Evolutionary conservation across 1,139 yeast species (phyloP).

Genomic region (Pichia kudriavzevii): DNA sequence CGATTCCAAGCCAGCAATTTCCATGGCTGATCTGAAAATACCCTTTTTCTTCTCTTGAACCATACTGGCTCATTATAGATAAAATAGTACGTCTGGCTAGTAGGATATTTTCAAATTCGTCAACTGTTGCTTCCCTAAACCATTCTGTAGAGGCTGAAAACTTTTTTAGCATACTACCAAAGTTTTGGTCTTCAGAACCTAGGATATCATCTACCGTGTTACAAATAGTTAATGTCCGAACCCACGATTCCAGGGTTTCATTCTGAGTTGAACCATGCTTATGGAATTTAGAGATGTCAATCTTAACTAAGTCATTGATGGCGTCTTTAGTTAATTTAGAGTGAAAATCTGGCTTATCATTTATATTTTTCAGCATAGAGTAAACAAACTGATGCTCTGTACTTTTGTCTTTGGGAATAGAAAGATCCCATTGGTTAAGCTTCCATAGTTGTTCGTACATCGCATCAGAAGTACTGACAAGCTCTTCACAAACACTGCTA

Average conservation of each 20-base stretch:
- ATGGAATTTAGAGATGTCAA: constrained; percentile 3
- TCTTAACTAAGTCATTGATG: constrained; percentile 19
- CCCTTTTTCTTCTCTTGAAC: neutral
- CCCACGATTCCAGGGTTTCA: constrained; percentile 27
- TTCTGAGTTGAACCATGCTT: constrained; percentile 1
- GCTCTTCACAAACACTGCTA: constrained; percentile 10
- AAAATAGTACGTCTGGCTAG: constrained; percentile 34
- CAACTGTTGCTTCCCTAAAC: constrained; percentile 34
- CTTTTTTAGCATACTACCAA: constrained; percentile 11
- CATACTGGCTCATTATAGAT: constrained; percentile 24
- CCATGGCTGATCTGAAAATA: neutral
- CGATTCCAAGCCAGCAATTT: constrained; percentile 25
- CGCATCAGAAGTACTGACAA: constrained; percentile 13
- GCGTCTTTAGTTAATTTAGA: constrained; percentile 20
- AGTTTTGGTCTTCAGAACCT: neutral
- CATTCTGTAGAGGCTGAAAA: constrained; percentile 25
- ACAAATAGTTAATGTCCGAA: constrained; percentile 34
- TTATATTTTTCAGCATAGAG: constrained; percentile 37
- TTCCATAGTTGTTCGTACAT: constrained; percentile 60
- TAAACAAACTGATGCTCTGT: constrained; percentile 41
- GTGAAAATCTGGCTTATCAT: constrained; percentile 28
- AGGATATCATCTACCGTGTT: constrained; percentile 24
- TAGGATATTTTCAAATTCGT: constrained; percentile 35
- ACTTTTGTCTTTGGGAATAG: constrained; percentile 31
- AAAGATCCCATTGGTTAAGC: constrained; percentile 62